Evolutionary conservation across 2,329 filamentous ascomycete species (phyloP).

Genomic region (Pleoardoris graminearum): DNA sequence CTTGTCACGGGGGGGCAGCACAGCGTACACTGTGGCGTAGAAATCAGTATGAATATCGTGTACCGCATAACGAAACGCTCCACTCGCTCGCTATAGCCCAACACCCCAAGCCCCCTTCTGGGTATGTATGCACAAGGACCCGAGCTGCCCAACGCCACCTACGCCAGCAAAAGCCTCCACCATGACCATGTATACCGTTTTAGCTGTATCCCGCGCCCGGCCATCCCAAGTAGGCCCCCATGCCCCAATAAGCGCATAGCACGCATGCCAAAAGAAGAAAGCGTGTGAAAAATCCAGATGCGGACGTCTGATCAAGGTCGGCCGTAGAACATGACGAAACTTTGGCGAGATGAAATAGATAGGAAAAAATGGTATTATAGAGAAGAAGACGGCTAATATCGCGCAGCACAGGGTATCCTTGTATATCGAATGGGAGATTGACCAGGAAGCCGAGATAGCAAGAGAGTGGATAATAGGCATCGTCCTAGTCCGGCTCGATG

Average conservation of each 20-base stretch:
- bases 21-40: too few species aligned
- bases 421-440: not conserved
- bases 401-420: conserved; percentile 2
- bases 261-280: too few species aligned
- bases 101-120: not conserved
- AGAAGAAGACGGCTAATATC: not conserved
- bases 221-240: too few species aligned
- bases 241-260: too few species aligned
- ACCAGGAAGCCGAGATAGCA: not conserved
- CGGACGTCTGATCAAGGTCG: too few species aligned
- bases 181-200: too few species aligned
- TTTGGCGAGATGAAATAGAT: not conserved
- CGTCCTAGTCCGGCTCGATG: conserved; percentile 36
- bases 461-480: not conserved
- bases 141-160: not conserved
- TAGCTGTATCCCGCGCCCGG: too few species aligned
- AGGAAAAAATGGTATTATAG: not conserved
- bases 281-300: too few species aligned
- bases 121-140: not conserved
- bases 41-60: too few species aligned
- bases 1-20: too few species aligned
- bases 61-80: too few species aligned
- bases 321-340: not conserved
- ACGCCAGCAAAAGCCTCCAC: not conserved
- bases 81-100: not conserved